Evolutionary conservation across 345 rosid genomes (phyloP).

Genomic region (Eucalyptus tenuipes): DNA sequence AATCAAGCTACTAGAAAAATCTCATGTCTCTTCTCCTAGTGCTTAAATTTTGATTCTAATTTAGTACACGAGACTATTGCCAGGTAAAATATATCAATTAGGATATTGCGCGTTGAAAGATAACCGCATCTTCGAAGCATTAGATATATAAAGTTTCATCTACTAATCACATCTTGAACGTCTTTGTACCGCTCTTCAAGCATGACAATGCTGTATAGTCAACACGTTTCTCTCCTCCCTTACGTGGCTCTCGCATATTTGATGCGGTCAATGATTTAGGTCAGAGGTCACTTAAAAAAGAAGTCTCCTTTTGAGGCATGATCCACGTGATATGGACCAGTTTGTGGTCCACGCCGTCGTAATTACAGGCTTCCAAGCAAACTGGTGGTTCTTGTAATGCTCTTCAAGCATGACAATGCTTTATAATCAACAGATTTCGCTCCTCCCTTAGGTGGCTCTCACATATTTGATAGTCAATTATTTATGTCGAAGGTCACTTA

Average conservation of each 20-base stretch:
- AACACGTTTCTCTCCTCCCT: not conserved
- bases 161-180: not conserved
- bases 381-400: not conserved
- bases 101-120: not conserved
- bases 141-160: not conserved
- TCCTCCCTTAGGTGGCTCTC: not conserved
- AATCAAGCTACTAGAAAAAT: not conserved
- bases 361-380: no score
- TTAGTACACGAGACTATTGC: not conserved
- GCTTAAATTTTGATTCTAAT: not conserved
- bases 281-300: not conserved
- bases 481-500: not conserved
- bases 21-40: not conserved
- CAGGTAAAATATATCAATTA: not conserved
- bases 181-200: not conserved
- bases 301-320: no score
- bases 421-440: not conserved
- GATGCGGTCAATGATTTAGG: no score
- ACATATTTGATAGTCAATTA: not conserved
- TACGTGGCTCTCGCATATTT: not conserved
- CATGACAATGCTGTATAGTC: not conserved
- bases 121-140: not conserved
- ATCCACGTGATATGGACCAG: no score
- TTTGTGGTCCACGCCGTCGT: no score
- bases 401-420: not conserved